A percentile compares a stretch with the other conserved stretches of the same genome.
Conservation (phyloP, 1,284 basidiomycete genomes). For the Ustilago hordei region DNA sequence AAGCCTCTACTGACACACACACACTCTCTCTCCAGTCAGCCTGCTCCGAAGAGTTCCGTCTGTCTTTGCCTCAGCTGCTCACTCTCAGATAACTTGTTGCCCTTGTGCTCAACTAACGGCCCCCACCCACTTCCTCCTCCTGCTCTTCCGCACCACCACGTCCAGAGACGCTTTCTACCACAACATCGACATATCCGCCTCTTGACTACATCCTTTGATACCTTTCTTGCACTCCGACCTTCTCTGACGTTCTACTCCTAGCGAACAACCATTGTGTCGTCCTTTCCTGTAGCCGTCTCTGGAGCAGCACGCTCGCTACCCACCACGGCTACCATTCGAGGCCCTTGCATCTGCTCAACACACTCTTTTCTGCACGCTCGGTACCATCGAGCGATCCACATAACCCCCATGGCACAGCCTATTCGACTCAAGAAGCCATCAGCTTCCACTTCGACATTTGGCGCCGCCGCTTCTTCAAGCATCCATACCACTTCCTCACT, state of each 20-base stretch:
- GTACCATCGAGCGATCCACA: background rate
- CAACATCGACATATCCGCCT: background rate
- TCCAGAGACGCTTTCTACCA: background rate
- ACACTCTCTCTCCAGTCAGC: background rate
- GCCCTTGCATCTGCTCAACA: background rate
- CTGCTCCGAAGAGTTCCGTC: background rate
- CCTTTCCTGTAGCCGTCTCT: background rate
- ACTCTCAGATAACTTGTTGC: background rate
- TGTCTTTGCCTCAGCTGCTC: background rate
- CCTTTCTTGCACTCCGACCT: background rate
- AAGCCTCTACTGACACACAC: background rate
- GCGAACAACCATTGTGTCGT: constrained; percentile 9
- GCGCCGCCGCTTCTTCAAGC: constrained; percentile 17
- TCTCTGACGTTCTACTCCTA: background rate
- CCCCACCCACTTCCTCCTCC: background rate
- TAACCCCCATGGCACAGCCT: constrained; percentile 28
- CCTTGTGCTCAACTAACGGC: background rate
- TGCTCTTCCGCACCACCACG: background rate
- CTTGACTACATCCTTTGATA: background rate
- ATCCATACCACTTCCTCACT: constrained; percentile 9
- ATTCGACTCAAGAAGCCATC: constrained; percentile 28
- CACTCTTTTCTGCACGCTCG: background rate
- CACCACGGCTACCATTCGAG: background rate
- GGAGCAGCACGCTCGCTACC: constrained; percentile 26
- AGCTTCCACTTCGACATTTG: background rate